Conservation (phyloP, 345 rosid genomes). For the Citrus inodora region DNA sequence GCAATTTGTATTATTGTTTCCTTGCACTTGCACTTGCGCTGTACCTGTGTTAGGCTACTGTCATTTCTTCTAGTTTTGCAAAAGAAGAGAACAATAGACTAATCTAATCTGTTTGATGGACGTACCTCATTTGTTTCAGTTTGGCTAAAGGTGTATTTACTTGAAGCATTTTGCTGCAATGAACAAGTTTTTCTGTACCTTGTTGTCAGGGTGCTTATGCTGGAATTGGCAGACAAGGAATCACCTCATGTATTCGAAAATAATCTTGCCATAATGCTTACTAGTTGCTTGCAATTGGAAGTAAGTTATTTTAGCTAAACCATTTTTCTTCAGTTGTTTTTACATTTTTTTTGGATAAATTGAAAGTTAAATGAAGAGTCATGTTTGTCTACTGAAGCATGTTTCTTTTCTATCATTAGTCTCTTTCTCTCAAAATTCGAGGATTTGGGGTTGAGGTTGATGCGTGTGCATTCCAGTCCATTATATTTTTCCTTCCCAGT, state of each 20-base stretch:
- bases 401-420: conserved; percentile 36
- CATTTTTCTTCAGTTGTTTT: background rate
- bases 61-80: background rate
- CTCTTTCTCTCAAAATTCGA: conserved; percentile 46
- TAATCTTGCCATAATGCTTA: conserved; percentile 37
- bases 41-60: background rate
- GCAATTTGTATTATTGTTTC: background rate
- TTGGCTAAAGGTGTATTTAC: background rate
- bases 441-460: conserved; percentile 30
- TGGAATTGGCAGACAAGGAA: conserved; percentile 42
- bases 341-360: background rate
- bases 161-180: background rate
- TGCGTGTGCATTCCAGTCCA: conserved; percentile 29
- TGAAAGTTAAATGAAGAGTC: background rate
- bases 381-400: background rate
- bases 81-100: background rate
- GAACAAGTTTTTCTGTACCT: background rate
- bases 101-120: background rate
- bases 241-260: conserved; percentile 20
- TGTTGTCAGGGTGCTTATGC: conserved; percentile 37
- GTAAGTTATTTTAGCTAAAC: conserved; percentile 32
- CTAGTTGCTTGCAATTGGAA: conserved; percentile 46
- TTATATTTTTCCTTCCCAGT: conserved; percentile 35
- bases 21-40: background rate
- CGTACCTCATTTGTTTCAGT: background rate